phyloP scores from a whole-genome alignment of 2,329 filamentous ascomycete species.

The Xylariaceae sp. region DNA sequence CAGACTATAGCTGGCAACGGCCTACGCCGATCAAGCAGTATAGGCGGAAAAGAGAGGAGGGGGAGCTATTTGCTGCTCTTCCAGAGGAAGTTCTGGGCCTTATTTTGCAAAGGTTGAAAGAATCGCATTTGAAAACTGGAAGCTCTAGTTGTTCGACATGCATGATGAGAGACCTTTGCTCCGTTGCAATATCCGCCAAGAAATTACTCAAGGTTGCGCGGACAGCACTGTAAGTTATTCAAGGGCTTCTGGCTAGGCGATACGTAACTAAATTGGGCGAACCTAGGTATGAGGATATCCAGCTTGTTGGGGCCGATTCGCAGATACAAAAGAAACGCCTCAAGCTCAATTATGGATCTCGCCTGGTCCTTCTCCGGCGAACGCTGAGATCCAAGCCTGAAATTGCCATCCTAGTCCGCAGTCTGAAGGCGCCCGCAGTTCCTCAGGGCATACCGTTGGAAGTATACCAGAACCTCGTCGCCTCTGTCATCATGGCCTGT shows the following conservation, averaged over 20 bases:
- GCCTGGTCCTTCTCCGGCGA: slow-evolving; percentile 62
- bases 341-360: slow-evolving; percentile 58
- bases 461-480: slow-evolving; percentile 63
- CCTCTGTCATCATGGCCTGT: slow-evolving; percentile 67
- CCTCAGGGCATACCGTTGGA: slow-evolving; percentile 49
- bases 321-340: slow-evolving; percentile 61
- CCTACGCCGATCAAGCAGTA: slow-evolving; percentile 45
- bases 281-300: slow-evolving; percentile 62
- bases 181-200: slow-evolving; percentile 55
- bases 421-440: slow-evolving; percentile 60
- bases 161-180: slow-evolving; percentile 67
- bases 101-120: slow-evolving; percentile 60
- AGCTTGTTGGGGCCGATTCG: slow-evolving; percentile 63
- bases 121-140: slow-evolving; percentile 53
- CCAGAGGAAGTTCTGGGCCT: slow-evolving; percentile 64
- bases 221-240: slow-evolving; percentile 53
- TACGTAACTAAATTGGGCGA: slow-evolving; percentile 15
- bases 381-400: slow-evolving; percentile 60
- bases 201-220: slow-evolving; percentile 60
- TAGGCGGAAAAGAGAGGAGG: slow-evolving; percentile 46
- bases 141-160: slow-evolving; percentile 66
- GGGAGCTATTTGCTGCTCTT: slow-evolving; percentile 60
- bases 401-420: slow-evolving; percentile 61
- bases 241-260: neutral
- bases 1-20: slow-evolving; percentile 42